Evolutionary conservation across 768 basidiomycete species (phyloP), one percentile per base, ranked within the genome.

Genomic region (Suillus ampliporus): DNA sequence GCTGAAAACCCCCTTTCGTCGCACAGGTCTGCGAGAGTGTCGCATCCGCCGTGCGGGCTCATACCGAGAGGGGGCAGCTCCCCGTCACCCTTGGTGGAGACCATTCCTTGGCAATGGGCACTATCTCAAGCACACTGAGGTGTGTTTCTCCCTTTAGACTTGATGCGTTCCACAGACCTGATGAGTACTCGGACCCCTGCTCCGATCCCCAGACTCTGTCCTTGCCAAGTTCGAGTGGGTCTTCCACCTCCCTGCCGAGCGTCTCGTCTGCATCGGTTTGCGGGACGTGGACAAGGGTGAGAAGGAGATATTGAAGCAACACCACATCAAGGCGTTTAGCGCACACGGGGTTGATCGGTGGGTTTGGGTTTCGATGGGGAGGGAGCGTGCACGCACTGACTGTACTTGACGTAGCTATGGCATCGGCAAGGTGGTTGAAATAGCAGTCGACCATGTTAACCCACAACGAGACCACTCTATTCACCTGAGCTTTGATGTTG

Each of bases 401-500:
- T 28, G 15, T 1, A 26, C 13, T 38, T 34, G 31, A 34, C 11
- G 31, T n/a, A 86, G 82, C 73, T 89, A 93, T 71, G 95, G 95
- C 41, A 97, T 97, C 62, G 95, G 96, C 23, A 88, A 89, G 71
- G 94, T 99, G 60, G 90, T 99, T 51, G 93, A 99, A 70, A 93
- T 96, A 92, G 96, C 95, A 35, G 78, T 99, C 68, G 91, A 98
- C 75, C 86, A 92, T 74, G 91, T 98, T 68, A 97, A 97, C 77
- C 92, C 92, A 14, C 82, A 85, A 61, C 81, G 94, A 67, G 84
- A 91, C 66, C 79, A 80, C 37, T 97, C 97, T 19, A 93, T 98
- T 65, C 96, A 99, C 78, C 79, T 99, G 63, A 94, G 90, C 74
- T 99, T 98, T 75, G 97, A 99, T 73, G 95, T 98, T 23, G 94